Conservation (phyloP, 805 yeast species). For the Metschnikowia kofuensis region DNA sequence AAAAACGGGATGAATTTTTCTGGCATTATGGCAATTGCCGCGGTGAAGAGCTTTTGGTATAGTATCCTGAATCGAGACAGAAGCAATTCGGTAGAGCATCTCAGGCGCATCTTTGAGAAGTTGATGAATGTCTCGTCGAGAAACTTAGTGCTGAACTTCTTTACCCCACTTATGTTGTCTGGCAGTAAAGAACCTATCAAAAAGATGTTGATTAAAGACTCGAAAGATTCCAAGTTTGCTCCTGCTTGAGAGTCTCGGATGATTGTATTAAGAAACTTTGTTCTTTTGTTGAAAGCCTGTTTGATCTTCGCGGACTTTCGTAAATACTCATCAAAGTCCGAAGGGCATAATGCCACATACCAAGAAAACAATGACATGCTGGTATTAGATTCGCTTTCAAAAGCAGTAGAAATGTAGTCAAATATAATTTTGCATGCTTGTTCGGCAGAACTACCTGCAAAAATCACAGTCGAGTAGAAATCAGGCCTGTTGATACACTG, state of each 20-base stretch:
- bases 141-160: constrained; percentile 27
- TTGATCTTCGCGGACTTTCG: constrained; percentile 30
- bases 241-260: constrained; percentile 28
- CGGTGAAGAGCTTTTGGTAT: constrained; percentile 25
- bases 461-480: constrained; percentile 28
- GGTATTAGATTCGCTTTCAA: constrained; percentile 29
- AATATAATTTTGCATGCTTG: constrained; percentile 27
- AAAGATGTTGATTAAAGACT: constrained; percentile 33
- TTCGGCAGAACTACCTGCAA: constrained; percentile 23
- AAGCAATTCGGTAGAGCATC: constrained; percentile 5
- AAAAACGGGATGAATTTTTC: constrained; percentile 27
- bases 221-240: constrained; percentile 31
- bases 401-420: constrained; percentile 28
- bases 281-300: constrained; percentile 35
- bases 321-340: constrained; percentile 32
- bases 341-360: constrained; percentile 32
- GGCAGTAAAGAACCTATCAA: constrained; percentile 35
- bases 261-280: constrained; percentile 28
- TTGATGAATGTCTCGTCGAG: constrained; percentile 31
- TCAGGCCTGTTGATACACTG: constrained; percentile 37
- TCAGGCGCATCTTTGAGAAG: constrained; percentile 17
- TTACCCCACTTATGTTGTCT: constrained; percentile 17
- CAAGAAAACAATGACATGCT: constrained; percentile 25
- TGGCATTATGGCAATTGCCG: constrained; percentile 37
- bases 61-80: constrained; percentile 5